Evolutionary conservation across 306 rosid species (phyloP).

Genomic region (Castanospermum australe): DNA sequence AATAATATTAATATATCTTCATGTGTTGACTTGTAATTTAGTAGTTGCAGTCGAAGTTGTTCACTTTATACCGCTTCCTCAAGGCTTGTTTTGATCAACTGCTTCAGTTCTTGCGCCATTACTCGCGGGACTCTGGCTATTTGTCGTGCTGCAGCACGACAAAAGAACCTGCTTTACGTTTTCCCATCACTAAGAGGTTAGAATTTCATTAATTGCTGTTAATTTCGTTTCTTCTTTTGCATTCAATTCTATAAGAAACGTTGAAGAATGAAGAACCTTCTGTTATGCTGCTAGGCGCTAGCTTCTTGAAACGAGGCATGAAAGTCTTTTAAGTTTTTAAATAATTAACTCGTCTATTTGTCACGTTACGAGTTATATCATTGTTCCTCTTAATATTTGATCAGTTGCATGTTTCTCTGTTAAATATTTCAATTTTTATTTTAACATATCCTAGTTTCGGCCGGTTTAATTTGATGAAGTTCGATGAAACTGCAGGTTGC

Average conservation of each 20-base stretch:
- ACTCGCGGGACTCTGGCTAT: not conserved
- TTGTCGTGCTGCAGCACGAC: not conserved
- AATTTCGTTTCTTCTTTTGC: not conserved
- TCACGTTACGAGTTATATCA: not conserved
- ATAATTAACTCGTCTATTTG: not conserved
- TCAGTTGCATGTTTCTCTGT: constrained; percentile 10
- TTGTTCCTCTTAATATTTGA: not conserved
- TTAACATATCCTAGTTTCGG: not conserved
- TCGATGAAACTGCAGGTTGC: not conserved
- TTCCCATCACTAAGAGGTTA: constrained; percentile 17
- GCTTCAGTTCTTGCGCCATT: not conserved
- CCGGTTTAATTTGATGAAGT: constrained; percentile 1
- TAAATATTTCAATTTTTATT: not conserved
- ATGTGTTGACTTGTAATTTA: constrained; percentile 19
- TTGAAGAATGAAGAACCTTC: not conserved
- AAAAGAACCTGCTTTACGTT: not conserved
- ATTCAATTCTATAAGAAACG: not conserved
- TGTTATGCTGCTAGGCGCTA: not conserved
- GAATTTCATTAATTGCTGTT: not conserved
- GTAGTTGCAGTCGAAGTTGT: not conserved
- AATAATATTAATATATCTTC: not conserved
- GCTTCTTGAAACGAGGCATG: not conserved
- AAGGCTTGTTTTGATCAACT: not conserved
- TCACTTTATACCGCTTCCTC: not conserved
- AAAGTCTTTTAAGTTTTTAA: not conserved